These are phyloP conservation scores for Aspergillus jensenii DNA, from an alignment of 2,329 filamentous ascomycete species.

Conservation along the genomic window DNA sequence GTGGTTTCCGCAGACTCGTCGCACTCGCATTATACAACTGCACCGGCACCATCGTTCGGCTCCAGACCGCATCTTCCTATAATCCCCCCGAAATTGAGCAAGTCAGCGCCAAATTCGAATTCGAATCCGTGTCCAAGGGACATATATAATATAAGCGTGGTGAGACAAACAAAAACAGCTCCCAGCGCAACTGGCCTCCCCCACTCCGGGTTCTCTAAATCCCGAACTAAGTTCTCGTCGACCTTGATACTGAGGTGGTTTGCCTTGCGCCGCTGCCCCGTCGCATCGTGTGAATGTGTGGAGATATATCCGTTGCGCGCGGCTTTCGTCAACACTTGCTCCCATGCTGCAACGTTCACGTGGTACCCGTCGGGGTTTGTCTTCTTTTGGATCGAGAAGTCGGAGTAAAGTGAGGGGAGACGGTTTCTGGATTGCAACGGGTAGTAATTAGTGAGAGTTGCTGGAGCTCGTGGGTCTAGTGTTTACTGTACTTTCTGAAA, in stretches of 20 bases:
- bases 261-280: conserved; percentile 24
- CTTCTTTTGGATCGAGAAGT: conserved; percentile 71
- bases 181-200: conserved; percentile 80
- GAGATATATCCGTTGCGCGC: conserved; percentile 62
- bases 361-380: conserved; percentile 83
- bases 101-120: background rate
- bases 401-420: conserved; percentile 82
- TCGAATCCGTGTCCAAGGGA: background rate
- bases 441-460: background rate
- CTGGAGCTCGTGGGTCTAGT: conserved; percentile 15
- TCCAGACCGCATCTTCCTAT: conserved; percentile 67
- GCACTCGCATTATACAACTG: conserved; percentile 64
- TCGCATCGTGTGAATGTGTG: conserved; percentile 17
- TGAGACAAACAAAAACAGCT: conserved; percentile 61
- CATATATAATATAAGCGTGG: background rate
- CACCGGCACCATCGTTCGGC: conserved; percentile 68
- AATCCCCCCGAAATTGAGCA: background rate
- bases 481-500: conserved; percentile 55
- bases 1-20: conserved; percentile 70
- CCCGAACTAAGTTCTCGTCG: conserved; percentile 64
- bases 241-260: conserved; percentile 54
- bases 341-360: conserved; percentile 79
- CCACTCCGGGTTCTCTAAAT: conserved; percentile 73
- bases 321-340: conserved; percentile 69
- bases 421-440: conserved; percentile 58